Evolutionary conservation across 768 basidiomycete species (phyloP).

Genomic region (Nidula microcarpa): DNA sequence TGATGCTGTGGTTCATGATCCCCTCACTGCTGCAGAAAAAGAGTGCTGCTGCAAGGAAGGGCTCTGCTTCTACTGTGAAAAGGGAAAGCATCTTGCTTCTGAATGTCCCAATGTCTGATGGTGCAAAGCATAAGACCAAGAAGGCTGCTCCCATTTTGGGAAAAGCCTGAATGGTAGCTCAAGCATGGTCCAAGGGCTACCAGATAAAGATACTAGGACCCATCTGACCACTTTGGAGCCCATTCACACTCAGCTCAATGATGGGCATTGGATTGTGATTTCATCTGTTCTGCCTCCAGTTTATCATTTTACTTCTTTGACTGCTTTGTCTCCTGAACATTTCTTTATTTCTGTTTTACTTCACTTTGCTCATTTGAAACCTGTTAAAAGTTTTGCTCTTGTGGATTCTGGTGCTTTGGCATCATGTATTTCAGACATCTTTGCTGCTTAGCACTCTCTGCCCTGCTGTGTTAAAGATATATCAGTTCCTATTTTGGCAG

Average conservation of each 20-base stretch:
- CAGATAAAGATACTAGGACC: conserved; percentile 18
- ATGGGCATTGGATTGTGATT: conserved; percentile 13
- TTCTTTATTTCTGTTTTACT: conserved; percentile 24
- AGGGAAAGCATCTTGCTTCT: conserved; percentile 18
- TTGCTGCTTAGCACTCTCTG: conserved; percentile 26
- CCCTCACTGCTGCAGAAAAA: conserved; percentile 20
- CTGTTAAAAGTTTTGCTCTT: conserved; percentile 28
- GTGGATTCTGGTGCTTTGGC: conserved; percentile 30
- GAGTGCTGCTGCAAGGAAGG: conserved; percentile 15
- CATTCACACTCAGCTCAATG: conserved; percentile 7
- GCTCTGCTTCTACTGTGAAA: conserved; percentile 33
- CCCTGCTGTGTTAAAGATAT: conserved; percentile 21
- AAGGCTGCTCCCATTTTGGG: conserved; percentile 15
- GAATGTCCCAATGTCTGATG: conserved; percentile 17
- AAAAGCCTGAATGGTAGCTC: conserved; percentile 22
- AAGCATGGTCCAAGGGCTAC: conserved; percentile 20
- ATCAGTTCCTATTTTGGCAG: conserved; percentile 30
- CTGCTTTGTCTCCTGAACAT: conserved; percentile 13
- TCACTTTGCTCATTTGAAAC: conserved; percentile 23
- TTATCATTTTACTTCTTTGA: conserved; percentile 14
- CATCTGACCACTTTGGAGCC: conserved; percentile 11
- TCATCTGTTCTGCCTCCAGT: conserved; percentile 10
- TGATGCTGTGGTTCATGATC: conserved; percentile 19
- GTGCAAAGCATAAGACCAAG: background rate
- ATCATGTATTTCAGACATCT: conserved; percentile 32